Evolutionary conservation across 345 rosid species (phyloP), one percentile per base, ranked within the genome.

Genomic region (Rhizophora mangle): DNA sequence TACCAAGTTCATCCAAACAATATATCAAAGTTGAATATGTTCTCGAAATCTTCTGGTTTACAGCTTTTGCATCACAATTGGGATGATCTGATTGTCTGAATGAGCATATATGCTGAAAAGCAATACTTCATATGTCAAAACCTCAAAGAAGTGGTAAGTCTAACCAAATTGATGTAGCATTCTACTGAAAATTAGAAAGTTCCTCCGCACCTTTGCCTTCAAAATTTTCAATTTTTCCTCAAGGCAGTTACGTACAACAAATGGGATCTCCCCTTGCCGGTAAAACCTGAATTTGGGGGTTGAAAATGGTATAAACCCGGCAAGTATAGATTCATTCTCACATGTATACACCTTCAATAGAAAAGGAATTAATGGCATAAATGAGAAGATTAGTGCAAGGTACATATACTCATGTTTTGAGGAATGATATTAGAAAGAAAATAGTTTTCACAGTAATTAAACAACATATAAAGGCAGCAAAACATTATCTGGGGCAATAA

Each of bases 1-100:
- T 76, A 20, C 99, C 99, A n/a, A 89, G 92, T 21, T 90, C 87
- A 20, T 74, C 81, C 77, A 88, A 72, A 78, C 99, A 95, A 77
- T 76, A 85, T 26, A 79, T 55, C 58, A 95, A 73, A 37, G 72
- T 64, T n/a, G 80, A 77, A 67, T 67, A 56, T 47, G 82, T 79
- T 76, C 57, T 90, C 11, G 63, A 65, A 63, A 92, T 62, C 73
- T 73, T 87, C 78, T 70, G 82, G 55, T 31, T 51, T 18, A 79
- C 69, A 39, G 92, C 85, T 11, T 74, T 76, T 29, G 71, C 66
- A 7, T 74, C 62, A 9, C 71, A 66, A 47, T 67, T 43, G 52
- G 51, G 72, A 60, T 85, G 83, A 84, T 84, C 88, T 67, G 67
- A 64, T 21, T 49, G 76, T 64, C 66, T 64, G 71, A 89, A 56